Percentiles rank a stretch among this genome's conserved stretches.
These are phyloP conservation scores for Vigna trinervia DNA, from an alignment of 306 rosid species.

Conservation along the genomic window DNA sequence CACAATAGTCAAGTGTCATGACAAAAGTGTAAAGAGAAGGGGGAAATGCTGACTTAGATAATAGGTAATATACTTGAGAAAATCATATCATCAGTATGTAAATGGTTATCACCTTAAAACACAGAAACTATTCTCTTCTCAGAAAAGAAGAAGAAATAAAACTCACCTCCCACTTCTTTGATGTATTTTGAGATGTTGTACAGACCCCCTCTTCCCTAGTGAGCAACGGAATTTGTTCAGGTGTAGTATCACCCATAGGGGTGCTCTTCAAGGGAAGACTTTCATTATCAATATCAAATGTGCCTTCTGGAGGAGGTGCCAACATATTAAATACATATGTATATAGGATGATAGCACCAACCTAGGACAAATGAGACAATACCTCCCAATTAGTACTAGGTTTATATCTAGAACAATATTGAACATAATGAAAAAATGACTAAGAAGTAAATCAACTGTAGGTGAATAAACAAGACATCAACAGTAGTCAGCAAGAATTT, in stretches of 20 bases:
- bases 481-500: slow-evolving; percentile 35
- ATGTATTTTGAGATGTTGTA: slow-evolving; percentile 45
- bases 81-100: slow-evolving; percentile 15
- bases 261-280: slow-evolving; percentile 62
- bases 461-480: slow-evolving; percentile 29
- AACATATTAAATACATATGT: slow-evolving; percentile 91
- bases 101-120: not conserved
- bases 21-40: not conserved
- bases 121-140: not conserved
- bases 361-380: slow-evolving; percentile 59
- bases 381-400: slow-evolving; percentile 20
- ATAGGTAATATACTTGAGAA: not conserved
- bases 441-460: not conserved
- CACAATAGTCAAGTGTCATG: slow-evolving; percentile 22
- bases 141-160: not conserved
- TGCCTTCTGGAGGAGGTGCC: slow-evolving; percentile 95
- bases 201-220: slow-evolving; percentile 53
- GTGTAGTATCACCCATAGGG: slow-evolving; percentile 40
- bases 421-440: slow-evolving; percentile 7
- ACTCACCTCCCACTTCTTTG: slow-evolving; percentile 64
- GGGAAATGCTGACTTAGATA: not conserved
- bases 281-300: slow-evolving; percentile 70
- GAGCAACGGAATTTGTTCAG: slow-evolving; percentile 78
- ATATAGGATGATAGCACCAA: slow-evolving; percentile 94
- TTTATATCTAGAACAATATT: slow-evolving; percentile 28